Evolutionary conservation across 2,329 filamentous ascomycete species (phyloP).

Genomic region (Alternaria gaisen): DNA sequence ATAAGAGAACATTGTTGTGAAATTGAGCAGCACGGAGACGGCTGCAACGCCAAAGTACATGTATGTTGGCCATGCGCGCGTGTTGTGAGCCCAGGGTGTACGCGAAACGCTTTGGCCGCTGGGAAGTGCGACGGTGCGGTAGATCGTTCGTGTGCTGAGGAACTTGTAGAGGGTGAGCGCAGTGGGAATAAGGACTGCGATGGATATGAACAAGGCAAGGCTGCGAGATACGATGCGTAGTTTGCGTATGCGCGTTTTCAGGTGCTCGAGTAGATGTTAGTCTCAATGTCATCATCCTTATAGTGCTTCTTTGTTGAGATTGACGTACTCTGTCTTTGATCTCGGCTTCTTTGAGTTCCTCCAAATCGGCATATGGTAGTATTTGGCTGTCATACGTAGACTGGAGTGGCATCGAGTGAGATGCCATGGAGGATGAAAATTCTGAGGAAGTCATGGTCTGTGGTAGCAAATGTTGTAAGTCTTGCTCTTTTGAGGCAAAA

Average conservation of each 20-base stretch:
- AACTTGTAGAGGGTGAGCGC: slow-evolving; percentile 52
- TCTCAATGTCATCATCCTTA: neutral
- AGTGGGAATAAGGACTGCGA: slow-evolving; percentile 48
- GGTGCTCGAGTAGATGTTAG: slow-evolving; percentile 28
- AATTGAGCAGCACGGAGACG: slow-evolving; percentile 46
- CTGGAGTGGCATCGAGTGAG: slow-evolving; percentile 30
- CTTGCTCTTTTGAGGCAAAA: neutral
- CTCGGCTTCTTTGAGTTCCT: slow-evolving; percentile 26
- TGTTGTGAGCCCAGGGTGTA: slow-evolving; percentile 51
- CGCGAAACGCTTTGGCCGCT: slow-evolving; percentile 37
- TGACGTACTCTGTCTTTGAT: slow-evolving; percentile 33
- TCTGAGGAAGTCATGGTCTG: neutral
- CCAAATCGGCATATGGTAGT: slow-evolving; percentile 24
- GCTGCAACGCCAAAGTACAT: slow-evolving; percentile 50
- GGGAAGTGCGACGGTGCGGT: slow-evolving; percentile 26
- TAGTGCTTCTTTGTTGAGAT: neutral
- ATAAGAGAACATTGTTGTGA: slow-evolving; percentile 48
- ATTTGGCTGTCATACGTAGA: slow-evolving; percentile 11
- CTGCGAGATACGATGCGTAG: slow-evolving; percentile 50
- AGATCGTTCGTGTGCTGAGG: slow-evolving; percentile 44
- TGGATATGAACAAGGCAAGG: slow-evolving; percentile 45
- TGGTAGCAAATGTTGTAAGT: slow-evolving; percentile 4
- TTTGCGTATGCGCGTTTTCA: slow-evolving; percentile 52
- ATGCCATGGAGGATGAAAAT: neutral
- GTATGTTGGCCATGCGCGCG: slow-evolving; percentile 53